These are phyloP conservation scores for Colletotrichum lindemuthianum DNA, from an alignment of 2,329 filamentous ascomycete genomes.

Conservation along the genomic window DNA sequence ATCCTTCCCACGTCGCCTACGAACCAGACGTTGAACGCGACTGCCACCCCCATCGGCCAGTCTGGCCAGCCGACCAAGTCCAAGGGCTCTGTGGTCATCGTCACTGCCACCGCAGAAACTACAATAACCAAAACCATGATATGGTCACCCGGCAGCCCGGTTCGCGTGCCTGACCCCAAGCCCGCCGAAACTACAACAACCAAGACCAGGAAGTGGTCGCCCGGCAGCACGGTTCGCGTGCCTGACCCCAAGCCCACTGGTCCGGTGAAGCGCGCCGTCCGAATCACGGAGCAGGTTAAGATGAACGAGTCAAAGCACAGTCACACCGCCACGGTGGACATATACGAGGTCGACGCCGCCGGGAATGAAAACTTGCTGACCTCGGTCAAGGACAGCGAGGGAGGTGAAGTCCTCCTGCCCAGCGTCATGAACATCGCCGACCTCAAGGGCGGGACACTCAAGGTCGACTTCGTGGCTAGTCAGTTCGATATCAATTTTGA, in stretches of 20 bases:
- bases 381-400: conserved; percentile 41
- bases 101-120: neutral
- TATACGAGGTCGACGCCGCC: neutral
- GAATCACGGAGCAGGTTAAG: neutral
- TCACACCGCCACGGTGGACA: conserved; percentile 1
- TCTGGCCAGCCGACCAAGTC: neutral
- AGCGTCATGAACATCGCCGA: neutral
- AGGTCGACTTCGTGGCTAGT: neutral
- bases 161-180: too few relatives aligned
- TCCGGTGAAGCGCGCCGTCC: neutral
- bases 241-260: neutral
- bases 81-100: neutral
- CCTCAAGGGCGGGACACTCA: neutral
- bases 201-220: neutral
- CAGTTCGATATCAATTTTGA: neutral
- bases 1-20: too few relatives aligned
- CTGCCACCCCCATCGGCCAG: neutral
- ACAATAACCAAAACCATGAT: neutral
- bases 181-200: neutral
- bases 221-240: too few relatives aligned
- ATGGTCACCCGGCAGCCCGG: too few relatives aligned
- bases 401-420: conserved; percentile 34
- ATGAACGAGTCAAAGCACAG: neutral
- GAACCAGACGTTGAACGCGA: neutral
- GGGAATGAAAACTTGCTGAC: conserved; percentile 15